Base-by-base conservation (phyloP, 192 early-diverging fungal species). In the Lunasporangiospora selenospora region DNA sequence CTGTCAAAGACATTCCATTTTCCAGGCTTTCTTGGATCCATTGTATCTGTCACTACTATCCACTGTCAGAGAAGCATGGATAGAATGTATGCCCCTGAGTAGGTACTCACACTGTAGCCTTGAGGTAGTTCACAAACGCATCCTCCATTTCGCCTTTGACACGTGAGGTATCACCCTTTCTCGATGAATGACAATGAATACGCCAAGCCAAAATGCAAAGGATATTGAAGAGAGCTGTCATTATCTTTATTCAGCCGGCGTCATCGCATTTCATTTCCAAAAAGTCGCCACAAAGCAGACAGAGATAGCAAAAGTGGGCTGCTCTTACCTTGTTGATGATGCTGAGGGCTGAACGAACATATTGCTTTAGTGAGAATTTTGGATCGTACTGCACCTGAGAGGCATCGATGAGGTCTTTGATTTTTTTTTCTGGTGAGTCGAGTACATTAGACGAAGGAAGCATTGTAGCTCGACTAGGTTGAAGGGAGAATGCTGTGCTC, bases 41-140 rank as follows among this genome's bases (percentile, higher is more conserved):
- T n/a, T n/a, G n/a, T n/a, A n/a, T n/a, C n/a, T n/a, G n/a, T n/a
- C n/a, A n/a, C n/a, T n/a, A n/a, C n/a, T n/a, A n/a, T n/a, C n/a
- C n/a, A n/a, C n/a, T n/a, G n/a, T n/a, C n/a, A n/a, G n/a, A n/a
- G n/a, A n/a, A n/a, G n/a, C n/a, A n/a, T n/a, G n/a, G n/a, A n/a
- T n/a, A n/a, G n/a, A n/a, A n/a, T n/a, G n/a, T n/a, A n/a, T n/a
- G n/a, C n/a, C n/a, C n/a, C n/a, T n/a, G n/a, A n/a, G n/a, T n/a
- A n/a, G n/a, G n/a, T n/a, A 73, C 69, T 73, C 60, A 73, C 69
- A 48, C 41, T 62, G 61, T 53, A 44, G 69, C 69, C 49, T 63
- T 73, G 55, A 73, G 53, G 11, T 62, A 73, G 9, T 29, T 40
- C 32, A 73, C 55, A 58, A 73, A 73, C 10, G 69, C 69, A n/a